phyloP scores from a whole-genome alignment of 2,329 filamentous ascomycete genomes.

The Zalaria obscura region DNA sequence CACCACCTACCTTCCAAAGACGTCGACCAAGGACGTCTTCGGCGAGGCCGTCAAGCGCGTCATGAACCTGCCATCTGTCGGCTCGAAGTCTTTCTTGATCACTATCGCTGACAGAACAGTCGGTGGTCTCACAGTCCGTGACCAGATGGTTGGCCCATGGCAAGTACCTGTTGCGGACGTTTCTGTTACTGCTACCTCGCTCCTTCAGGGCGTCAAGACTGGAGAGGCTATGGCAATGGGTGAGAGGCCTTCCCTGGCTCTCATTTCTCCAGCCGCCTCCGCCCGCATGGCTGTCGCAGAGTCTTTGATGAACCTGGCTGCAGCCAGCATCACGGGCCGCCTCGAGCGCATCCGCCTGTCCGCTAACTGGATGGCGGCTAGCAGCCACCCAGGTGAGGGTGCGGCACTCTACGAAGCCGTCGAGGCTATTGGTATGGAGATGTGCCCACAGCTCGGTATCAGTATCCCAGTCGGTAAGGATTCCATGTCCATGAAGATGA shows the following conservation, averaged over 20 bases:
- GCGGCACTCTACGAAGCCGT: conserved; percentile 89
- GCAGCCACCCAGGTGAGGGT: conserved; percentile 81
- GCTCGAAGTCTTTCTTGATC: conserved; percentile 95
- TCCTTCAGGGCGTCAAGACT: conserved; percentile 55
- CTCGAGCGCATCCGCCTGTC: conserved; percentile 74
- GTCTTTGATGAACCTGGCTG: conserved; percentile 82
- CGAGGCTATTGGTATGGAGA: conserved; percentile 78
- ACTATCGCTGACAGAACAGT: conserved; percentile 91
- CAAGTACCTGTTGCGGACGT: conserved; percentile 90
- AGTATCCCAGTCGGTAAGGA: conserved; percentile 96
- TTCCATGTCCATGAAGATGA: conserved; percentile 97
- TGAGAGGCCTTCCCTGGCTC: conserved; percentile 74
- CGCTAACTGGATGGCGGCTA: conserved; percentile 99
- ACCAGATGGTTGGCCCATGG: conserved; percentile 96
- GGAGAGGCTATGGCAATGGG: conserved; percentile 99
- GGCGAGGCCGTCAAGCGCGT: conserved; percentile 66
- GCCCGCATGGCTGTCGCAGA: conserved; percentile 95
- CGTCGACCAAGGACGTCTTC: conserved; percentile 12
- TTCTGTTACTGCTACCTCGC: conserved; percentile 75
- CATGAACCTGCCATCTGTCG: conserved; percentile 72
- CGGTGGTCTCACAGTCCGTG: conserved; percentile 72
- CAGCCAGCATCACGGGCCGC: conserved; percentile 58
- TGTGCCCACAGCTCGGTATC: conserved; percentile 81
- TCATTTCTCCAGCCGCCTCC: conserved; percentile 81
- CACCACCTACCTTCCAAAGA: conserved; percentile 47